Percentiles rank a stretch among this genome's conserved stretches.
Conservation (phyloP, 441 rosid species). For the Populus hybrid region DNA sequence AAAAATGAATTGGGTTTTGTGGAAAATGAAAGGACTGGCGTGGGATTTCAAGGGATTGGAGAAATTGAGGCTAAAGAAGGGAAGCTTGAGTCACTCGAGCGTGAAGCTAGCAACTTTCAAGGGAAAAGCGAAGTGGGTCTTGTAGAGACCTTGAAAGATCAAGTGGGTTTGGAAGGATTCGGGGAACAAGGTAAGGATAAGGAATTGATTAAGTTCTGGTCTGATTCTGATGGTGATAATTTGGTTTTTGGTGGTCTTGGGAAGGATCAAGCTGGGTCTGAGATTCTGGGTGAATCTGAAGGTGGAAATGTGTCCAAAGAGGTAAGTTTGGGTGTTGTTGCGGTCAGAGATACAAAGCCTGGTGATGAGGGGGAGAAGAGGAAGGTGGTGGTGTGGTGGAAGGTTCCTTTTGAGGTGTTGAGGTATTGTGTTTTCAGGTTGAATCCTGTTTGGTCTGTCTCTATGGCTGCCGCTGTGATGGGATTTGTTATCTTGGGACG, state of each 20-base stretch:
- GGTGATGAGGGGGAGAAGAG: constrained; percentile 40
- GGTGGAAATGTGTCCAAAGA: constrained; percentile 27
- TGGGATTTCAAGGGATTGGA: constrained; percentile 27
- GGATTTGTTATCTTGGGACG: constrained; percentile 81
- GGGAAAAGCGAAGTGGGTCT: constrained; percentile 30
- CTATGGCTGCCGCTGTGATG: constrained; percentile 83
- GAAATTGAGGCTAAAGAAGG: constrained; percentile 8
- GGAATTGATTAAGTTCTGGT: constrained; percentile 37
- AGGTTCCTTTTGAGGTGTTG: constrained; percentile 67
- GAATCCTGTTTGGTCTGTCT: constrained; percentile 80
- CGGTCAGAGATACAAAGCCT: constrained; percentile 27
- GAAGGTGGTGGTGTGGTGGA: constrained; percentile 63
- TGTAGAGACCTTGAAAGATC: constrained; percentile 25
- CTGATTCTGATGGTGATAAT: constrained; percentile 42
- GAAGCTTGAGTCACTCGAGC: constrained; percentile 11
- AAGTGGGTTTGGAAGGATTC: constrained; percentile 25
- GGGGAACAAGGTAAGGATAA: constrained; percentile 31
- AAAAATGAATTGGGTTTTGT: constrained; percentile 28
- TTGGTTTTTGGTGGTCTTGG: constrained; percentile 31
- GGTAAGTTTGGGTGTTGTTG: constrained; percentile 23
- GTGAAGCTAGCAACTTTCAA: constrained; percentile 14
- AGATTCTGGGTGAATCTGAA: constrained; percentile 21
- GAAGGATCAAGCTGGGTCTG: constrained; percentile 22
- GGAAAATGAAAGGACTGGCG: constrained; percentile 23
- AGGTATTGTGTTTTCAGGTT: constrained; percentile 71